Percentiles rank a stretch among this genome's conserved stretches.
phyloP scores from a whole-genome alignment of 805 yeast species.

The Lipomyces yamanashiensis region DNA sequence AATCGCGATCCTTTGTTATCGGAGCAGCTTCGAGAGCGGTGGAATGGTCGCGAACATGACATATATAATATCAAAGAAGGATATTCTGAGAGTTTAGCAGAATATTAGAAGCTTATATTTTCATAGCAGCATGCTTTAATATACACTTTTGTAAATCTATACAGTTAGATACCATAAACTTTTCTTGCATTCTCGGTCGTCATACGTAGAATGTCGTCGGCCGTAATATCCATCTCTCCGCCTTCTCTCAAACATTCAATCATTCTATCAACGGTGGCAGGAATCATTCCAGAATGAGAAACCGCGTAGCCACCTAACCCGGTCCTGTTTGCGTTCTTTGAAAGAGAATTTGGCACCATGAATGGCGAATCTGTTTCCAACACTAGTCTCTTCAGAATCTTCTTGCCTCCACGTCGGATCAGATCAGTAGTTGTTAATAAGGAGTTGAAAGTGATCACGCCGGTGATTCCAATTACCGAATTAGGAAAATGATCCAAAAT shows the following conservation, averaged over 20 bases:
- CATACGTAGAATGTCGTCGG: slow-evolving; percentile 17
- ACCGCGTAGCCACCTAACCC: slow-evolving; percentile 20
- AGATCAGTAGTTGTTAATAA: slow-evolving; percentile 27
- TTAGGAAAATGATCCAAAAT: slow-evolving; percentile 25
- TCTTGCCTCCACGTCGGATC: slow-evolving; percentile 17
- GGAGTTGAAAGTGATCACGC: slow-evolving; percentile 29
- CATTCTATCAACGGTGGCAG: slow-evolving; percentile 27
- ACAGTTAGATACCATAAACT: slow-evolving; percentile 16
- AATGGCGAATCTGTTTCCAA: slow-evolving; percentile 33
- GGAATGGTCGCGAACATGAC: slow-evolving; percentile 12
- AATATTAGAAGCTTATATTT: neutral
- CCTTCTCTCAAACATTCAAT: slow-evolving; percentile 21
- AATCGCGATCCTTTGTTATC: slow-evolving; percentile 10
- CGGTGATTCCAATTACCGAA: slow-evolving; percentile 32
- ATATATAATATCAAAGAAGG: slow-evolving; percentile 9
- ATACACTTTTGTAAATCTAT: neutral
- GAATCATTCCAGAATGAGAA: slow-evolving; percentile 34
- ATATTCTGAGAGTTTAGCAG: slow-evolving; percentile 10
- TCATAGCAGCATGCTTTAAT: neutral
- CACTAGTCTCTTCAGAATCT: slow-evolving; percentile 18
- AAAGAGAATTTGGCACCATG: slow-evolving; percentile 22
- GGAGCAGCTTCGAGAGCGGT: slow-evolving; percentile 13
- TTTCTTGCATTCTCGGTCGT: slow-evolving; percentile 25
- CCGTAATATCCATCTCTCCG: slow-evolving; percentile 11
- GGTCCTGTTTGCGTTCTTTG: slow-evolving; percentile 1